Evolutionary conservation across 176 grass and related monocot genomes (phyloP).

Genomic region (Triticum dicoccoides): DNA sequence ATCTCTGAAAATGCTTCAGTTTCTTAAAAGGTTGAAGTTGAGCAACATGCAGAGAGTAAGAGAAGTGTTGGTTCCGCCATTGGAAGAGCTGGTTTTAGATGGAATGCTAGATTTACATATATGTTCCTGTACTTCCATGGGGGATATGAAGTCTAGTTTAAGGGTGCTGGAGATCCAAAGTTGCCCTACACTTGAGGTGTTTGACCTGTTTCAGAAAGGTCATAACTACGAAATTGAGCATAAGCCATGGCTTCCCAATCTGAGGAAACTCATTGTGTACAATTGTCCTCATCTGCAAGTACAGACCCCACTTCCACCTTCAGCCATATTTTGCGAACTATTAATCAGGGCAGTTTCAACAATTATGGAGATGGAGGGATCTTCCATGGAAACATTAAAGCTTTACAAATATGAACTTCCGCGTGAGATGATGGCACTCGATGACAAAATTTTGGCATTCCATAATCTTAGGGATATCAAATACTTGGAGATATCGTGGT

Average conservation of each 20-base stretch:
- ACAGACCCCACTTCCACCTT: background rate
- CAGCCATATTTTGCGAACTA: background rate
- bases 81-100: constrained; percentile 17
- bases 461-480: constrained; percentile 3
- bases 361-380: background rate
- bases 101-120: background rate
- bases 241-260: no score
- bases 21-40: constrained; percentile 1
- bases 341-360: background rate
- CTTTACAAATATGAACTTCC: no score
- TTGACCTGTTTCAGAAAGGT: background rate
- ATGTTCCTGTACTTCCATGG: background rate
- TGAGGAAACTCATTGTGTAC: background rate
- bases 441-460: background rate
- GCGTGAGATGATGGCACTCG: no score
- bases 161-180: background rate
- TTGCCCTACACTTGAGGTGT: background rate
- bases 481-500: background rate
- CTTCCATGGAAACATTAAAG: background rate
- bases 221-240: background rate
- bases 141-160: background rate
- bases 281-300: constrained; percentile 5
- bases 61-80: background rate
- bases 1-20: background rate
- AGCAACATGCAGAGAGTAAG: background rate